phyloP scores from a whole-genome alignment of 257 asterid genomes.

The Capsicum rhomboideum region DNA sequence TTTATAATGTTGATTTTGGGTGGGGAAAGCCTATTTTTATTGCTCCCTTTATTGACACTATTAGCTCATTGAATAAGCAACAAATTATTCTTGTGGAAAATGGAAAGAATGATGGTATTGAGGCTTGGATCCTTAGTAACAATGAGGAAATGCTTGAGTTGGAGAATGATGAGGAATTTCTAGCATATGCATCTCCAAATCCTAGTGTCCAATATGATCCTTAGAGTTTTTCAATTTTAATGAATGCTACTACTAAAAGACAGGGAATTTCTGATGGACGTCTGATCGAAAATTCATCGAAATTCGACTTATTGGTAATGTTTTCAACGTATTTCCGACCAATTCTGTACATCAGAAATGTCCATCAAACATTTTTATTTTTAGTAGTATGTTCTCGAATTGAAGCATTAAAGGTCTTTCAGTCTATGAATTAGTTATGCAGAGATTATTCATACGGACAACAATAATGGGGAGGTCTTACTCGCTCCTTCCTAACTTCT shows the following conservation, averaged over 20 bases:
- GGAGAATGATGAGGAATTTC: background rate
- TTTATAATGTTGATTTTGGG: background rate
- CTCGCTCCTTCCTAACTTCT: too few relatives aligned
- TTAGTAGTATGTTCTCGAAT: too few relatives aligned
- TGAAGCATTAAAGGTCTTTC: background rate
- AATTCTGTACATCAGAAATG: too few relatives aligned
- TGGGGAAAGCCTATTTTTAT: background rate
- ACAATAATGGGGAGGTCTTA: background rate
- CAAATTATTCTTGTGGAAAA: background rate
- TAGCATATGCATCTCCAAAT: background rate
- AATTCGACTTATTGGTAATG: background rate
- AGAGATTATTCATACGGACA: background rate
- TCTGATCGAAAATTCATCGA: background rate
- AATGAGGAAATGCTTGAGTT: background rate
- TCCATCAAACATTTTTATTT: too few relatives aligned
- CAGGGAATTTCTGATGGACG: background rate
- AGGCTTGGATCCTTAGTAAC: background rate
- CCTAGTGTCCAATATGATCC: background rate
- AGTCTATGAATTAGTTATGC: background rate
- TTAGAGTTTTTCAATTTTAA: background rate
- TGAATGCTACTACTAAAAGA: too few relatives aligned
- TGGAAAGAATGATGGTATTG: background rate
- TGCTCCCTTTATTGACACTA: background rate
- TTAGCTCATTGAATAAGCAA: background rate
- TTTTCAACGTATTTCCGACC: too few relatives aligned